Base-by-base conservation (phyloP, 208 protist species). In the Perkinsela sp. region DNA sequence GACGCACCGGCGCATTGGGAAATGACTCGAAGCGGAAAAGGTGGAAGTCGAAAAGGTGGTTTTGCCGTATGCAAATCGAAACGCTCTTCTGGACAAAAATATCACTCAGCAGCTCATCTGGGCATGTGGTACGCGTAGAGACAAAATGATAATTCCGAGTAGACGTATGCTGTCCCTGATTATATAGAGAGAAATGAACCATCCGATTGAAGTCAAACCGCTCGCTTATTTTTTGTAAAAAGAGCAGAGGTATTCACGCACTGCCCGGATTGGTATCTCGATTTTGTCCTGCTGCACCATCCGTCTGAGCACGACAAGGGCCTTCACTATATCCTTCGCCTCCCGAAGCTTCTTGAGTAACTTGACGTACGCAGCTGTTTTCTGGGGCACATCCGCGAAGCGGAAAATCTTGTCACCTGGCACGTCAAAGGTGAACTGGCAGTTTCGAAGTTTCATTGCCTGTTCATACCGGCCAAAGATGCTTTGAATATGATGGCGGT, bases 381-480 rank as follows among this genome's bases (percentile, higher is more conserved):
- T 57, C 22, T 57, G 6, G 13, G 40, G 40, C 6, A 57, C 40
- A n/a, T 6, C 6, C 40, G 22, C 22, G 40, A 57, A 57, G 6
- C 22, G 6, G 40, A 6, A 57, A 57, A 22, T 6, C 6, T 57
- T 22, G 6, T 57, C 13, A n/a, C 40, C 40, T 57, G 6, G 13
- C 6, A 57, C 6, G 13, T 57, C 22, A 6, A 22, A 22, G 22
- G 22, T 6, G 22, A n/a, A 57, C 13, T 57, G 6, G 6, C 22
- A n/a, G 22, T 57, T 57, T n/a, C 40, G 40, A n/a, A 57, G 40
- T 22, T 57, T 57, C 40, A 57, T 57, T 16, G 69, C 69, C 2
- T 30, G 28, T 29, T 88, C 74, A 76, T 91, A 91, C 29, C 81
- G 80, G 28, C 76, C 75, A 68, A 82, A 75, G 30, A 91, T 89